Evolutionary conservation across 2,329 filamentous ascomycete species (phyloP), one percentile per base, ranked within the genome.

Genomic region (Sarocladiaceae sp.): DNA sequence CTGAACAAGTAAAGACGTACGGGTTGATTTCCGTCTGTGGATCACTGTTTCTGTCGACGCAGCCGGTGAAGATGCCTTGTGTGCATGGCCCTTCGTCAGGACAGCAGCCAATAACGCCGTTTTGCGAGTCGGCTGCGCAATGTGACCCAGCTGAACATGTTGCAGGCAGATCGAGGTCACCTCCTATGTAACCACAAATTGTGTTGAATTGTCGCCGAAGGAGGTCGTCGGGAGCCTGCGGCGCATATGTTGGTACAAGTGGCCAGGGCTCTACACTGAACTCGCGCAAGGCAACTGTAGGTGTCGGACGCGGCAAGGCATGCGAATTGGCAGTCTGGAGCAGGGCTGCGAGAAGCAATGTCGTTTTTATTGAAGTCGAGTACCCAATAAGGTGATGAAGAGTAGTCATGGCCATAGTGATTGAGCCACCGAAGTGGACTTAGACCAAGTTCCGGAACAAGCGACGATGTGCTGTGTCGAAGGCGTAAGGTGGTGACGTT

Each of bases 81-180:
- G 75, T 77, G 62, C 80, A 84, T 6, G 71, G 59, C 2, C 66
- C 72, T 13, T 63, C 62, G 57, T 83, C 70, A 1, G 80, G 79
- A 59, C 80, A 84, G 60, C 79, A 82, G 44, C 79, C 79, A 28
- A 82, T 67, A n/a, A 73, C 73, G 25, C 71, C 70, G 52, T 76
- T 69, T 17, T 68, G 66, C 18, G 68, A 64, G 55, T 82, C 79
- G 39, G 79, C 66, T 22, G 79, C 80, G 60, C 80, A 84, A 62
- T 83, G 78, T 33, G 79, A 82, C 29, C 79, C 80, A 0, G 73
- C 71, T 25, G 71, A 74, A 60, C 80, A 84, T 33, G 80, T 83
- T 35, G 80, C 80, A 2, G 79, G 77, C 26, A 82, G 64, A 22
- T 66, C 64, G 1, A 73, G 63, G 56, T 82, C 63, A 20, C 78